phyloP scores from a whole-genome alignment of 768 basidiomycete genomes.

The Sarcodon sp. region DNA sequence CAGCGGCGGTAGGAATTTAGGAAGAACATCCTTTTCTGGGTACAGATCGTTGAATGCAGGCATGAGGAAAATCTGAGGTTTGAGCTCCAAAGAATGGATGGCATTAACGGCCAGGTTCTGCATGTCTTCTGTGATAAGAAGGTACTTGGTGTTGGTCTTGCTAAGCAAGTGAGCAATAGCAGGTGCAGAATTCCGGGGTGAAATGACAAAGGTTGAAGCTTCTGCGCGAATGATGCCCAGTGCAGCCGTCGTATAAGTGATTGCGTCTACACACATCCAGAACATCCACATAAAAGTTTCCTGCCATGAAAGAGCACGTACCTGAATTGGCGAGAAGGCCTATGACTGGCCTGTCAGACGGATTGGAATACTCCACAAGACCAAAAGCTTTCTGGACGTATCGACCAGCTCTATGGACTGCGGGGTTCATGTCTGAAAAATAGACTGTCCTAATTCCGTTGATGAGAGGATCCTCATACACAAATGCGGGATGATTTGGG shows the following conservation, averaged over 20 bases:
- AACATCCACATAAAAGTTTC: neutral
- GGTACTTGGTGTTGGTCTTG: conserved; percentile 14
- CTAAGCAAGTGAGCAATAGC: conserved; percentile 18
- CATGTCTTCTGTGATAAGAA: conserved; percentile 15
- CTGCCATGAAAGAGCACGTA: neutral
- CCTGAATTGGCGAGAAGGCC: conserved; percentile 9
- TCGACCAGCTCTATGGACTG: conserved; percentile 9
- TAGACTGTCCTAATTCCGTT: conserved; percentile 6
- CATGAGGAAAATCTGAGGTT: conserved; percentile 3
- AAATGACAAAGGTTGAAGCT: conserved; percentile 23
- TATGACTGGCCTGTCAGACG: conserved; percentile 5
- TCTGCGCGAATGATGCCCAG: conserved; percentile 28
- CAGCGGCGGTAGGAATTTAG: conserved; percentile 3
- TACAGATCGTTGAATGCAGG: conserved; percentile 13
- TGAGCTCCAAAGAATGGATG: conserved; percentile 3
- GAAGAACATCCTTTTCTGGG: conserved; percentile 2
- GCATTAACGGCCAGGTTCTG: conserved; percentile 6
- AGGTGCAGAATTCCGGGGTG: conserved; percentile 27
- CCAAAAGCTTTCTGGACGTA: conserved; percentile 2
- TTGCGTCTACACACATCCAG: conserved; percentile 6
- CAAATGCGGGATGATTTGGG: conserved; percentile 20
- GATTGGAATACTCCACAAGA: conserved; percentile 1
- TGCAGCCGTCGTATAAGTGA: conserved; percentile 11
- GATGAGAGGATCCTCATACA: conserved; percentile 5
- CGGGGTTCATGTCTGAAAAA: conserved; percentile 8